A percentile compares a stretch with the other conserved stretches of the same genome.
Evolutionary conservation across 371 early-diverging fungal genomes (phyloP).

Genomic region (Amoeboaphelidium occidentale): DNA sequence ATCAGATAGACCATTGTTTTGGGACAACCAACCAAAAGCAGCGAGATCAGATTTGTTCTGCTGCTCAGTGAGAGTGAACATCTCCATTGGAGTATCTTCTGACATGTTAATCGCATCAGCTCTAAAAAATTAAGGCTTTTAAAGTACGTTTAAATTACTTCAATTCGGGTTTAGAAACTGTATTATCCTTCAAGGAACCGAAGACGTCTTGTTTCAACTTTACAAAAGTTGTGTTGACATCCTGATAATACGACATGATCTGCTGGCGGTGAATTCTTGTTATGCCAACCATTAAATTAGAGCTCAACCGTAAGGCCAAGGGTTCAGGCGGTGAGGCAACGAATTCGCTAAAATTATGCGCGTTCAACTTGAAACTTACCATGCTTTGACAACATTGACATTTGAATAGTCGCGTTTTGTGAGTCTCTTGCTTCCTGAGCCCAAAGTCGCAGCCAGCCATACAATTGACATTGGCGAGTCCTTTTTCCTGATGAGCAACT

Average conservation of each 20-base stretch:
- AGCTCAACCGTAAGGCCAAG: constrained; percentile 23
- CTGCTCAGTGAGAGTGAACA: no score
- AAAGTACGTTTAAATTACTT: no score
- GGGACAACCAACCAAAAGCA: no score
- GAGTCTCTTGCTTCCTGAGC: constrained; percentile 14
- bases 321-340: constrained; percentile 19
- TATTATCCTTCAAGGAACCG: no score
- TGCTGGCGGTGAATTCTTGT: constrained; percentile 21
- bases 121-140: no score
- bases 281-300: constrained; percentile 25
- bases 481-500: constrained; percentile 7
- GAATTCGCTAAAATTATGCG: neutral
- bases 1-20: no score
- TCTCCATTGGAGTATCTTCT: no score
- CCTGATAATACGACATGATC: constrained; percentile 11
- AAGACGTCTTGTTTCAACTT: no score
- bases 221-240: neutral
- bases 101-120: no score
- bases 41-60: no score
- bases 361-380: constrained; percentile 5
- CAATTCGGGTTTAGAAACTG: no score
- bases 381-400: constrained; percentile 15
- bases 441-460: constrained; percentile 18
- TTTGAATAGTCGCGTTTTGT: constrained; percentile 14
- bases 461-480: constrained; percentile 7